Conservation (phyloP, 1,139 yeast genomes). For the Kodamaea anthophila region DNA sequence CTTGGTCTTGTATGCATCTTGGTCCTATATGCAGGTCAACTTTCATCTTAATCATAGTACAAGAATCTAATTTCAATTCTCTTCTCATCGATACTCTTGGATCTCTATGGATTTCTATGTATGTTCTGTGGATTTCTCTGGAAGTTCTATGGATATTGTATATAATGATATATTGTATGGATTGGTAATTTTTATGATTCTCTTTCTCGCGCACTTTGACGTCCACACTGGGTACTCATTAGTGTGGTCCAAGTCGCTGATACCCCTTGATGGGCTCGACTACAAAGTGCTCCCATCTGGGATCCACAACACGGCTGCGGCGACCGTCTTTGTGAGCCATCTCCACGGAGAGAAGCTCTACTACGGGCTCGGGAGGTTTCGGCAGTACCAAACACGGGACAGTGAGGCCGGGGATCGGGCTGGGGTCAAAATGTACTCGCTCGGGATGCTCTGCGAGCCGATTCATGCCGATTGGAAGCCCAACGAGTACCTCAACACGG, state of each 20-base stretch:
- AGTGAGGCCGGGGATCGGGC: conserved; percentile 30
- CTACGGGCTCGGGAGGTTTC: conserved; percentile 35
- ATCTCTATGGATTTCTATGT: no score
- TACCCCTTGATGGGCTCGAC: conserved; percentile 43
- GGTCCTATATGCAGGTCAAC: no score
- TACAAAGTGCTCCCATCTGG: conserved; percentile 80
- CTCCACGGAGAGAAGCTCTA: conserved; percentile 20
- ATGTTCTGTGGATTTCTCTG: no score
- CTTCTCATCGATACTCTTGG: no score
- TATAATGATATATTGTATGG: no score
- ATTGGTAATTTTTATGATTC: no score
- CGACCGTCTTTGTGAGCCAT: conserved; percentile 37
- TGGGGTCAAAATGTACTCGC: conserved; percentile 57
- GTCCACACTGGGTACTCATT: conserved; percentile 55
- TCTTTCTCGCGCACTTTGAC: conserved; percentile 62
- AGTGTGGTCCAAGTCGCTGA: conserved; percentile 42
- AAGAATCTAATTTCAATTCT: no score
- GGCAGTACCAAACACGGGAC: conserved; percentile 18
- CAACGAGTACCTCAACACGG: conserved; percentile 42
- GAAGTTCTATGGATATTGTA: no score
- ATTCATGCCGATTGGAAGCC: conserved; percentile 42
- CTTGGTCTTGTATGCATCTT: no score
- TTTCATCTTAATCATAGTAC: no score
- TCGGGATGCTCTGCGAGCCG: conserved; percentile 56
- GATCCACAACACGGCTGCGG: conserved; percentile 56